Percentiles rank a stretch among this genome's conserved stretches.
Evolutionary conservation across 768 basidiomycete species (phyloP).

Genomic region (Termitomyces sp.): DNA sequence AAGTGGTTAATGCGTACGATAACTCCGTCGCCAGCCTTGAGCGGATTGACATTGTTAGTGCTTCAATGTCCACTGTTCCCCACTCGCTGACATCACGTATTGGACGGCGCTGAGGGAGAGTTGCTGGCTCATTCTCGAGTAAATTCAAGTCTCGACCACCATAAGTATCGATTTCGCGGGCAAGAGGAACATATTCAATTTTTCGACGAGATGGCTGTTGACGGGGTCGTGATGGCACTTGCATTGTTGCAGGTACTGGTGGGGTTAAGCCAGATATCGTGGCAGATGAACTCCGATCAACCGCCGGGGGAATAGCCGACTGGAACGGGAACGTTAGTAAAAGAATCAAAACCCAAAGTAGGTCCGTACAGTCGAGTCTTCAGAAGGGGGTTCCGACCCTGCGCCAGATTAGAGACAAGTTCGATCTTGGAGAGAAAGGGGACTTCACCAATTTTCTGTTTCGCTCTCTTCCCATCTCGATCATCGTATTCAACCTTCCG

Average conservation of each 20-base stretch:
- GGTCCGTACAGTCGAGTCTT: slow-evolving; percentile 39
- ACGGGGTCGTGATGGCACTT: slow-evolving; percentile 29
- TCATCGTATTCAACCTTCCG: slow-evolving; percentile 68
- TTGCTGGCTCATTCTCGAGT: slow-evolving; percentile 56
- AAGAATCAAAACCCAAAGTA: slow-evolving; percentile 7
- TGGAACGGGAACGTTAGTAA: slow-evolving; percentile 11
- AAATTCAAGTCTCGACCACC: slow-evolving; percentile 77
- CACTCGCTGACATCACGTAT: slow-evolving; percentile 77
- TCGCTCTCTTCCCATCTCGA: slow-evolving; percentile 59
- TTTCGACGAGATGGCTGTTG: slow-evolving; percentile 63
- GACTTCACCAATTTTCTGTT: slow-evolving; percentile 67
- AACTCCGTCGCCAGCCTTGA: slow-evolving; percentile 80
- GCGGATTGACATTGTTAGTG: slow-evolving; percentile 88
- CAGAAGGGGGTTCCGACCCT: slow-evolving; percentile 38
- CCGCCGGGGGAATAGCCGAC: slow-evolving; percentile 24
- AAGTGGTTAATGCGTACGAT: slow-evolving; percentile 84
- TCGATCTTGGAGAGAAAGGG: slow-evolving; percentile 2
- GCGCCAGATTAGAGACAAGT: slow-evolving; percentile 3
- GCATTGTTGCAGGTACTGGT: slow-evolving; percentile 23
- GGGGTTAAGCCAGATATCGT: slow-evolving; percentile 18
- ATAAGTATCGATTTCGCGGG: slow-evolving; percentile 65
- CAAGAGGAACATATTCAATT: slow-evolving; percentile 83
- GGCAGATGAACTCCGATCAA: slow-evolving; percentile 20
- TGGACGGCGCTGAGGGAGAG: slow-evolving; percentile 45
- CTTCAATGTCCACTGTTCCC: slow-evolving; percentile 86